Conservation (phyloP, 352 stramenopile genomes). For the Pythium dissimile region DNA sequence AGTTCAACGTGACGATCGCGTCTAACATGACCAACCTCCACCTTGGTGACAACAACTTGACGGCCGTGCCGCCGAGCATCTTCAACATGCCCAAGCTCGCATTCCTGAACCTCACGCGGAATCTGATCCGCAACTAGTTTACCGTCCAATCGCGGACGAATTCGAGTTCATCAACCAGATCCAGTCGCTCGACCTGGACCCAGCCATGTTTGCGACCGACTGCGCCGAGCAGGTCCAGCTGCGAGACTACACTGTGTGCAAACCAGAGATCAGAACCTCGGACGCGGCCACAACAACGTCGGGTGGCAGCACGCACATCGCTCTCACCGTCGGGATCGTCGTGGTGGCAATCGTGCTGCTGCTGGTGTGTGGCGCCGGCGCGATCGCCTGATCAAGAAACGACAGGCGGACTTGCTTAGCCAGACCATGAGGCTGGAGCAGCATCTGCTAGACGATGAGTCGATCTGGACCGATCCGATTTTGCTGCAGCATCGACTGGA, state of each 20-base stretch:
- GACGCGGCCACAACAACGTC: background rate
- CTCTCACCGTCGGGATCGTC: background rate
- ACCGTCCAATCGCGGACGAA: background rate
- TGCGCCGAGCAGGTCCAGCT: background rate
- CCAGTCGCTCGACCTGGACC: background rate
- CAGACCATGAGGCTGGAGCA: background rate
- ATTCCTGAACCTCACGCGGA: background rate
- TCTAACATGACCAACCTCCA: background rate
- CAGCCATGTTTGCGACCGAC: background rate
- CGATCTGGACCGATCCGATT: background rate
- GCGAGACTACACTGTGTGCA: background rate
- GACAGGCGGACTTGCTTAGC: background rate
- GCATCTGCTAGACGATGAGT: background rate
- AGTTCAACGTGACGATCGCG: background rate
- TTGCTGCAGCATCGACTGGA: constrained; percentile 5
- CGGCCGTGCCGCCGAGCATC: background rate
- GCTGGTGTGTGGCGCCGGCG: background rate
- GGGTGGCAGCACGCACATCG: too few species aligned
- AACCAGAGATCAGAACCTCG: background rate
- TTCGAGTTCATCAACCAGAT: background rate
- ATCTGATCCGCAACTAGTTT: background rate
- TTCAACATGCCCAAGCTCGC: background rate
- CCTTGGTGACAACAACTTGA: background rate
- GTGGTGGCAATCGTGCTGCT: background rate
- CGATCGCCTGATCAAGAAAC: background rate